Conservation (phyloP, 306 rosid genomes). For the Vigna nakashimae region DNA sequence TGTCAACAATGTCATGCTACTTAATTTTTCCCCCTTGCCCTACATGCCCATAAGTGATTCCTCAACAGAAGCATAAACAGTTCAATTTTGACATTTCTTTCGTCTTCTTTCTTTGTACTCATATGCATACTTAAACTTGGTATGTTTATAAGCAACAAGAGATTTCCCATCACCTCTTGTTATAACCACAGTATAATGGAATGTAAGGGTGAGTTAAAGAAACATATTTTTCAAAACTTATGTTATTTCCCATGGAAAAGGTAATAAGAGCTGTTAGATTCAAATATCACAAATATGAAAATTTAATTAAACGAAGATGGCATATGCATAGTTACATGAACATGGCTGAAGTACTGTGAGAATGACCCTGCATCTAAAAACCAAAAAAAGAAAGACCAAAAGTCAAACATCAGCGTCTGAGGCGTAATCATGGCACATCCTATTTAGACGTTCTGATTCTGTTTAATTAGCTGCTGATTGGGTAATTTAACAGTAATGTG, state of each 20-base stretch:
- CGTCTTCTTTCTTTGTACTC: background rate
- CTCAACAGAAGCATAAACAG: background rate
- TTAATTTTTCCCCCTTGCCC: background rate
- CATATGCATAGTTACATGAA: background rate
- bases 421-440: slow-evolving; percentile 5
- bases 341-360: background rate
- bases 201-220: no score
- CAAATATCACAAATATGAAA: background rate
- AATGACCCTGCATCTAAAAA: background rate
- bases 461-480: slow-evolving; percentile 8
- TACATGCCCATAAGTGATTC: background rate
- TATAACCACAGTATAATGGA: no score
- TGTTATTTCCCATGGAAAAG: no score
- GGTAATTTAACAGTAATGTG: slow-evolving; percentile 6
- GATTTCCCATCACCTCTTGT: no score
- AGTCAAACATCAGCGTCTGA: slow-evolving; percentile 1
- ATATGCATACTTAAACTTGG: no score
- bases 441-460: background rate
- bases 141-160: no score
- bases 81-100: background rate
- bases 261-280: no score
- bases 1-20: slow-evolving; percentile 55
- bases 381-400: background rate
- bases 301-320: background rate
- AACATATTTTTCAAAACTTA: no score